Base-by-base conservation (phyloP, 208 protist genomes). In the Sergeia podlipaevii region DNA sequence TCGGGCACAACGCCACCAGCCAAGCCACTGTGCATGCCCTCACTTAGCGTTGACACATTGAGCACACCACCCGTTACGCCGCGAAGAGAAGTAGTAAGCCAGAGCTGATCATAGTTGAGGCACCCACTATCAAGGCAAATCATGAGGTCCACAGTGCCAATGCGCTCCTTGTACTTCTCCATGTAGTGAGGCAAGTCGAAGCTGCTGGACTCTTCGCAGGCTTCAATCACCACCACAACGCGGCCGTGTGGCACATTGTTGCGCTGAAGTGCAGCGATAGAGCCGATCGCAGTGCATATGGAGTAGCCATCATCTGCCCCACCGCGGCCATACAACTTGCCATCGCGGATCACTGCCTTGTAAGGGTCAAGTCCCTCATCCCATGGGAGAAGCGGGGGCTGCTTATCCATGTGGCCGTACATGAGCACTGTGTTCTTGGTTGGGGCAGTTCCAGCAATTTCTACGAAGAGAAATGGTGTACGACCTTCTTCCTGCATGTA, bases 371-470 rank as follows among this genome's bases (percentile, higher is more conserved):
- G 75, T 10, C 91, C 96, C 32, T 93, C 91, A 11, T 30, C 64
- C 97, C 97, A 98, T 30, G 74, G 74, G 18, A 65, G 79, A 30
- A 98, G 61, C 20, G 96, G 96, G 23, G 97, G 97, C 84, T 98
- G 95, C 74, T 98, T 98, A 63, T 98, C 97, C 80, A 98, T 90
- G 64, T 98, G 96, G 29, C 96, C 96, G 72, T 98, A 98, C 64
- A 98, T 84, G 13, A 98, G 73, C 30, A 97, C 77, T 26, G 82
- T 89, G 42, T 81, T 75, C 30, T 61, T 46, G 5, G 68, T 86
- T 17, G 76, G 60, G 29, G 60, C 57, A 15, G 81, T 90, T 10
- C 72, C 81, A 10, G 52, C 65, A 53, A 97, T 74, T 43, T 96
- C 85, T 24, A 94, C 51, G 30, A 95, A 56, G 5, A 97, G 63